Percentiles rank a stretch among this genome's conserved stretches.
Evolutionary conservation across 2,329 filamentous ascomycete species (phyloP).

Genomic region (Hypomyces rosellus): DNA sequence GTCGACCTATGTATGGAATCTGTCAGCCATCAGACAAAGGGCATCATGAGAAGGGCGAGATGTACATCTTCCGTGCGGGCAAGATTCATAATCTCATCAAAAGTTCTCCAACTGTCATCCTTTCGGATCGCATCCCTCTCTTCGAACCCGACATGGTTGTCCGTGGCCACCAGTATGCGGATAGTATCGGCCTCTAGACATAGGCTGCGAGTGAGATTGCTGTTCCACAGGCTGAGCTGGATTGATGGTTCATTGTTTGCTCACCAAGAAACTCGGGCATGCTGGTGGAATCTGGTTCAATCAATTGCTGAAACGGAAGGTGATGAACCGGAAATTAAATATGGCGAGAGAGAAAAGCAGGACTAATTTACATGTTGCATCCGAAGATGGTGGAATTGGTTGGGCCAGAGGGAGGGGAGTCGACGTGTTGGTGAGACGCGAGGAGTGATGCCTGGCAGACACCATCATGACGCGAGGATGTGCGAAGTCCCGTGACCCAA

Average conservation of each 20-base stretch:
- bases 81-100: conserved; percentile 89
- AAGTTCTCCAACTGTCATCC: conserved; percentile 93
- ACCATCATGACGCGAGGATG: neutral
- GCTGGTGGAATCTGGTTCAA: neutral
- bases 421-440: neutral
- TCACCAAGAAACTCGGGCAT: conserved; percentile 28
- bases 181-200: conserved; percentile 70
- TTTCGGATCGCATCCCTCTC: conserved; percentile 92
- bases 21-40: neutral
- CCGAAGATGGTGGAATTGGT: no score
- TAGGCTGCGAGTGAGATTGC: neutral
- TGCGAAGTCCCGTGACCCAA: neutral
- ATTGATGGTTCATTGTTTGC: neutral
- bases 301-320: neutral
- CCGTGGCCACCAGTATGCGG: conserved; percentile 86
- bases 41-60: neutral
- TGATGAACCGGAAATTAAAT: neutral
- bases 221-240: conserved; percentile 12
- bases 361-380: neutral
- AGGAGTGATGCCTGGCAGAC: neutral
- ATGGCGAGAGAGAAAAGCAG: no score
- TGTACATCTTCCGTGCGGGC: conserved; percentile 73
- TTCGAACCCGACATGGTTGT: conserved; percentile 96
- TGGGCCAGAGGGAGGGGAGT: neutral
- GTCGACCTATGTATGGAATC: conserved; percentile 54